These are phyloP conservation scores for Xanthoparmelia taractica DNA, from an alignment of 495 filamentous ascomycete species.

Conservation along the genomic window DNA sequence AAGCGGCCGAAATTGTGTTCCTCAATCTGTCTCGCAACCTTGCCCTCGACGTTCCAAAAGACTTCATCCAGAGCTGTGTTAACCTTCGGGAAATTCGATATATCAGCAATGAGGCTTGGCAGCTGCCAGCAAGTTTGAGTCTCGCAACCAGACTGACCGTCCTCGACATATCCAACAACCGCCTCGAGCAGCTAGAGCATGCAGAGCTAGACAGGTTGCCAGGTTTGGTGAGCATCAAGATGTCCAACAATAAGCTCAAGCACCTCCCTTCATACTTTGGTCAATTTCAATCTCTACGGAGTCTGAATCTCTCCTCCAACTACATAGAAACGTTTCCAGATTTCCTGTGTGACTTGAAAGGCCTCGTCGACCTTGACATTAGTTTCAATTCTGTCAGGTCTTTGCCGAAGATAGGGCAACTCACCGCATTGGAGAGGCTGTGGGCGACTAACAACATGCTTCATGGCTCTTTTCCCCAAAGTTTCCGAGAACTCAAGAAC, in stretches of 20 bases:
- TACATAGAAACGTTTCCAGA: conserved; percentile 75
- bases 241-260: conserved; percentile 84
- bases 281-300: conserved; percentile 65
- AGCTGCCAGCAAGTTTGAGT: conserved; percentile 76
- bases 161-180: conserved; percentile 91
- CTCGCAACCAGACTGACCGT: conserved; percentile 74
- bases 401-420: conserved; percentile 69
- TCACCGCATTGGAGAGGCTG: conserved; percentile 74
- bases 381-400: conserved; percentile 86
- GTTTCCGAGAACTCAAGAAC: conserved; percentile 61
- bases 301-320: conserved; percentile 86
- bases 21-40: conserved; percentile 89
- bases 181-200: conserved; percentile 76
- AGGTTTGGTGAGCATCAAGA: conserved; percentile 79
- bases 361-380: conserved; percentile 86
- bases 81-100: conserved; percentile 93
- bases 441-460: conserved; percentile 94
- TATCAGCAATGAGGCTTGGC: conserved; percentile 81
- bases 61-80: conserved; percentile 91
- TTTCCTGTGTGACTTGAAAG: conserved; percentile 73
- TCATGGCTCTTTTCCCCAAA: conserved; percentile 59
- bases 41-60: conserved; percentile 84
- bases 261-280: conserved; percentile 73
- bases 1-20: conserved; percentile 85
- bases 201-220: conserved; percentile 62